These are phyloP conservation scores for Dactylonectria estremocensis DNA, from an alignment of 2,329 filamentous ascomycete species.

Conservation along the genomic window DNA sequence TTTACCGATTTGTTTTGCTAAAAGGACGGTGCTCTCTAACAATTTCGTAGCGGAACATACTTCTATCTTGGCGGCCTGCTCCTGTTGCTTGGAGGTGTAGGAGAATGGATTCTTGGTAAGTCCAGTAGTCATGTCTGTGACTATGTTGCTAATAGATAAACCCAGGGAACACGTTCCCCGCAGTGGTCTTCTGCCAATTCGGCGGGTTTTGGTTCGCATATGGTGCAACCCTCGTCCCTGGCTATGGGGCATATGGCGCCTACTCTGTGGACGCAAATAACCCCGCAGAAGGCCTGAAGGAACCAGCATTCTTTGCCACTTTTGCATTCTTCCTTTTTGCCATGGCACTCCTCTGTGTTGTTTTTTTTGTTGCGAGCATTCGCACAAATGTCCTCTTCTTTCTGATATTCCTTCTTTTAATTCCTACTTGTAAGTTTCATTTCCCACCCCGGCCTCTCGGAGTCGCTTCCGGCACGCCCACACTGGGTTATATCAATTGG, in stretches of 20 bases:
- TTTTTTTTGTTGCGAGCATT: background rate
- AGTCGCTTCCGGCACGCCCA: no score
- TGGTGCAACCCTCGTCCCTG: background rate
- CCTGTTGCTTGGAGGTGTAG: conserved; percentile 60
- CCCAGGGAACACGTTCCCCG: background rate
- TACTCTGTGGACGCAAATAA: background rate
- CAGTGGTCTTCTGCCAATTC: background rate
- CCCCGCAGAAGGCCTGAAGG: background rate
- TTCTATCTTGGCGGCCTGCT: conserved; percentile 62
- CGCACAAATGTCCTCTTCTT: background rate
- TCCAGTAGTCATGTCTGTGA: background rate
- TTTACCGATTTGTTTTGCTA: no score
- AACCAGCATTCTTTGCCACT: background rate
- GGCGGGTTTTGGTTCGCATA: background rate
- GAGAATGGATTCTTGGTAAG: conserved; percentile 62
- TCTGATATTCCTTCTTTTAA: background rate
- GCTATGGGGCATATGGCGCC: background rate
- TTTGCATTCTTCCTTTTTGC: background rate
- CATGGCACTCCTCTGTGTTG: background rate
- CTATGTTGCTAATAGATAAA: background rate
- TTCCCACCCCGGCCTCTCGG: no score
- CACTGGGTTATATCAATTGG: no score
- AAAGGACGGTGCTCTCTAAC: no score
- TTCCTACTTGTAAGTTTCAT: background rate
- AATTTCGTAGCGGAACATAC: conserved; percentile 48